Conservation (phyloP, 257 asterid species). For the Solanum gandarillasii region DNA sequence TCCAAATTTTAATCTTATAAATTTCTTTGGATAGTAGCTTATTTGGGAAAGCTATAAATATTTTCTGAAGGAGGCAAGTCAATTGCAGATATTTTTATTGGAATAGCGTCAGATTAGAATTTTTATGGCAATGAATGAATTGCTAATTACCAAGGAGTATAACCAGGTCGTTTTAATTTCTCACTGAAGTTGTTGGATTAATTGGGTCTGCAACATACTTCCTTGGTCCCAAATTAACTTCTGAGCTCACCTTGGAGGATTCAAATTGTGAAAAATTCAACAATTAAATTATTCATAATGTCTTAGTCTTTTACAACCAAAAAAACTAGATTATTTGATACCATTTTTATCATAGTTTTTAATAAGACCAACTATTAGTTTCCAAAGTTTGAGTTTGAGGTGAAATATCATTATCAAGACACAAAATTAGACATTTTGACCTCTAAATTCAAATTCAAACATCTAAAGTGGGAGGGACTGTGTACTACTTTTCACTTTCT, state of each 20-base stretch:
- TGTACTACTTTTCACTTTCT: neutral
- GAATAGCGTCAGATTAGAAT: neutral
- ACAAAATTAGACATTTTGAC: neutral
- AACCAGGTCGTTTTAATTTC: neutral
- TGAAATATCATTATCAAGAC: neutral
- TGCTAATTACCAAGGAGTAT: neutral
- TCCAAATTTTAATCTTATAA: neutral
- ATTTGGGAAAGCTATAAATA: neutral
- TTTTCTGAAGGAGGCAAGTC: neutral
- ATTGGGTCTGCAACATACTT: neutral
- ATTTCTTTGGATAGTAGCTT: neutral
- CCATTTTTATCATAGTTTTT: neutral
- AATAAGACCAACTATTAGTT: neutral
- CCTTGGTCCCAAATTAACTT: neutral
- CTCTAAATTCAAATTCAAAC: neutral
- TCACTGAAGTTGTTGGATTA: neutral
- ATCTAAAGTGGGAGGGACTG: neutral
- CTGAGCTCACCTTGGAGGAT: neutral
- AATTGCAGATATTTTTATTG: neutral
- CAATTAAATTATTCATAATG: neutral
- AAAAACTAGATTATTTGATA: neutral
- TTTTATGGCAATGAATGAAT: neutral
- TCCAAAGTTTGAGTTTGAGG: neutral
- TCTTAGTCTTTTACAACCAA: neutral
- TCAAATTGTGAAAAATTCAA: neutral